A percentile compares a stretch with the other conserved stretches of the same genome.
Evolutionary conservation across 2,329 filamentous ascomycete species (phyloP).

Genomic region (Cladosporium sp.): DNA sequence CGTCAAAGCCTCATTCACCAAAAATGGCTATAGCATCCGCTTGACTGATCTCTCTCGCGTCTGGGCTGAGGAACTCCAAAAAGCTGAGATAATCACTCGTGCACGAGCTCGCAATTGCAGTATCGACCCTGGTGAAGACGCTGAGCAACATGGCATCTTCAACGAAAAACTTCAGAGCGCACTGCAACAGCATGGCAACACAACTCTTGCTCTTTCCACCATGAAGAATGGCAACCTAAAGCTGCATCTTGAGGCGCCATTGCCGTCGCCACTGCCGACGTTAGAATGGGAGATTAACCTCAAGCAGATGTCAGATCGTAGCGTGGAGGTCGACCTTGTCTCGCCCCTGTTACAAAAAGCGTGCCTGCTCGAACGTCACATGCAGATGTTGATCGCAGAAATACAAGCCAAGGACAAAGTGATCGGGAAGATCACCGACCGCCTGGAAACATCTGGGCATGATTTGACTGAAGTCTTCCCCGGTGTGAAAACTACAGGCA

Average conservation of each 20-base stretch:
- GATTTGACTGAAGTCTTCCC: conserved; percentile 62
- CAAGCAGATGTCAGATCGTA: conserved; percentile 42
- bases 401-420: conserved; percentile 61
- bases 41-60: conserved; percentile 72
- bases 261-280: conserved; percentile 64
- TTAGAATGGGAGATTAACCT: conserved; percentile 68
- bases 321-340: conserved; percentile 54
- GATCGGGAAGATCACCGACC: conserved; percentile 60
- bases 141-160: conserved; percentile 67
- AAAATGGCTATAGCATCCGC: conserved; percentile 63
- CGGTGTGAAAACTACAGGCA: conserved; percentile 49
- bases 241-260: conserved; percentile 59
- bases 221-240: conserved; percentile 38
- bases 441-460: conserved; percentile 57
- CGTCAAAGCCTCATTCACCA: conserved; percentile 59
- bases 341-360: conserved; percentile 56
- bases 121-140: conserved; percentile 72
- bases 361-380: conserved; percentile 49
- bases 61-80: conserved; percentile 69
- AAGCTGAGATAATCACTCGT: conserved; percentile 63
- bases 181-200: conserved; percentile 43
- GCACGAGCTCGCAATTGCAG: conserved; percentile 65
- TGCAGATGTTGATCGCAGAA: conserved; percentile 52
- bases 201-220: conserved; percentile 37
- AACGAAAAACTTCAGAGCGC: conserved; percentile 62